Percentiles rank a stretch among this genome's conserved stretches.
Evolutionary conservation across 169 alveolate species (phyloP).

Genomic region (Eimeria brunetti): DNA sequence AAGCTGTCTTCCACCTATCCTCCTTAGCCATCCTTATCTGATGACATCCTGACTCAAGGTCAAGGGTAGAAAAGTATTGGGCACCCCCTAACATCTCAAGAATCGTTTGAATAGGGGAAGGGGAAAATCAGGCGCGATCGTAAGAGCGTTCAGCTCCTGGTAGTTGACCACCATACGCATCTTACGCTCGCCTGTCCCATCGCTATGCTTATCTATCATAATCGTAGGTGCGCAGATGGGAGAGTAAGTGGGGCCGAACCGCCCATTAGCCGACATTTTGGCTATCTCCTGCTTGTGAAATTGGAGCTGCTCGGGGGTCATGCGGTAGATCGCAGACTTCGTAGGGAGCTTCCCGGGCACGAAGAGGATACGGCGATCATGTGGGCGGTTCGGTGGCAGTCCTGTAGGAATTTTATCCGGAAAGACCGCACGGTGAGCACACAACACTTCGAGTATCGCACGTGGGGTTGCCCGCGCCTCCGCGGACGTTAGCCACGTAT

Average conservation of each 20-base stretch:
- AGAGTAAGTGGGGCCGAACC: not conserved
- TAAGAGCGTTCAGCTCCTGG: not conserved
- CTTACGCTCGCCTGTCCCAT: not conserved
- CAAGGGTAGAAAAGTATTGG: not conserved
- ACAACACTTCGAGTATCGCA: not conserved
- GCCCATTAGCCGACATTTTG: not conserved
- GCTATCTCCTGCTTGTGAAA: slow-evolving; percentile 14
- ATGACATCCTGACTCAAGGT: not conserved
- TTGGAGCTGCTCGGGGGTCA: not conserved
- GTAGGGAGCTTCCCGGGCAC: slow-evolving; percentile 21
- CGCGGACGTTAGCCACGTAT: not conserved
- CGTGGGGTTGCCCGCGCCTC: not conserved
- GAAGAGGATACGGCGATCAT: not conserved
- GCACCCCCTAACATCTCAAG: not conserved
- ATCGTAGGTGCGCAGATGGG: not conserved
- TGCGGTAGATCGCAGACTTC: not conserved
- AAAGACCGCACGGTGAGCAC: not conserved
- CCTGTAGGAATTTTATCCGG: not conserved
- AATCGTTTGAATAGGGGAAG: not conserved
- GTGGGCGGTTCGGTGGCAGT: slow-evolving; percentile 31
- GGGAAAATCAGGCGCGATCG: not conserved
- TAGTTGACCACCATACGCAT: not conserved
- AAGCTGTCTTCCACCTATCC: too few species aligned
- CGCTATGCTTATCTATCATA: not conserved
- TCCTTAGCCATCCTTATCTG: too few species aligned